phyloP scores from a whole-genome alignment of 306 rosid species.

The Echinosophora koreensis region DNA sequence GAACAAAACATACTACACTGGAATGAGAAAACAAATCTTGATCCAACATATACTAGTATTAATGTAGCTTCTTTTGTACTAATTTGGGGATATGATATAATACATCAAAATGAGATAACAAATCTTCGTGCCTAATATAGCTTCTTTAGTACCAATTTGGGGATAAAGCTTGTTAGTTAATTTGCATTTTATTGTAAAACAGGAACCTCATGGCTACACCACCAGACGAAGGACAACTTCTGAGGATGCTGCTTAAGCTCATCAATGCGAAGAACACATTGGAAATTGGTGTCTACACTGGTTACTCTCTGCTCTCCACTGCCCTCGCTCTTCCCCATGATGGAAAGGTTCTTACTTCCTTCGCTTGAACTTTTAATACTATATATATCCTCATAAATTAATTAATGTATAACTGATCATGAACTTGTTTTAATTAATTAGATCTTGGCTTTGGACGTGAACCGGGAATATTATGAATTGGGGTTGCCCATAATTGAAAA shows the following conservation, averaged over 20 bases:
- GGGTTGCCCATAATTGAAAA: slow-evolving; percentile 78
- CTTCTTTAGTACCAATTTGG: not conserved
- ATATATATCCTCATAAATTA: not conserved
- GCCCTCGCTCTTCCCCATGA: slow-evolving; percentile 88
- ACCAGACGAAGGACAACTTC: slow-evolving; percentile 85
- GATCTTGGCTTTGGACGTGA: slow-evolving; percentile 92
- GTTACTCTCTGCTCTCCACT: slow-evolving; percentile 88
- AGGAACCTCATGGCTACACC: slow-evolving; percentile 89
- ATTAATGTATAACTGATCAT: not conserved
- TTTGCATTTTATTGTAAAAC: slow-evolving; percentile 4
- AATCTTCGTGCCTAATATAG: too few species aligned
- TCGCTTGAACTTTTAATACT: not conserved
- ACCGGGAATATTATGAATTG: slow-evolving; percentile 77
- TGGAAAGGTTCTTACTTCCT: slow-evolving; percentile 65
- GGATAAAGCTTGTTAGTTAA: not conserved
- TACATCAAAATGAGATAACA: too few species aligned
- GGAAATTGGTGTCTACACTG: slow-evolving; percentile 95
- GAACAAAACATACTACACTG: too few species aligned
- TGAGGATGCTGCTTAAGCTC: slow-evolving; percentile 79
- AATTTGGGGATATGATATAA: too few species aligned
- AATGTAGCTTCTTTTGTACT: too few species aligned
- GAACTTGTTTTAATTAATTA: slow-evolving; percentile 32
- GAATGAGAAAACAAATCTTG: too few species aligned
- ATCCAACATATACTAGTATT: too few species aligned
- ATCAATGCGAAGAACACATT: slow-evolving; percentile 85